Evolutionary conservation across 1,139 yeast genomes (phyloP), one percentile per base, ranked within the genome.

Genomic region (Entelexis paramagnoliae): DNA sequence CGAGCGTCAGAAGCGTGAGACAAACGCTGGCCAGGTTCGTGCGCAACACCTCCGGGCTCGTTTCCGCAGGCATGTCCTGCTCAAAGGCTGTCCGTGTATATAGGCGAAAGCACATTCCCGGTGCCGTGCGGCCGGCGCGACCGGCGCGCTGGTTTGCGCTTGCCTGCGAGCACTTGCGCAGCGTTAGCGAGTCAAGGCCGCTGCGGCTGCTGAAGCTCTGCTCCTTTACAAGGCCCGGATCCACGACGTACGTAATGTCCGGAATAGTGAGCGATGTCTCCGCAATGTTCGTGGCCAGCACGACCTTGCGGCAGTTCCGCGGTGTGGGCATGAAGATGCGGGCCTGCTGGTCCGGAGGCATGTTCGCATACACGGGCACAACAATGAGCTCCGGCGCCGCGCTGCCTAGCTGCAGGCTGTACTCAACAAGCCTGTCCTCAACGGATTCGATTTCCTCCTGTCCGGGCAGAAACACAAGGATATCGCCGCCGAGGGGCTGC

Each of bases 91-190:
- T 81, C 64, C 86, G 88, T 0, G 98, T 89, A 64, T 77, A 91
- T 24, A 93, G 69, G 47, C 98, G 68, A 64, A 82, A 93, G 64
- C 98, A 91, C 64, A 87, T 88, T 0, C 98, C 98, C 0, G 97
- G 95, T 0, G 95, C 95, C 6, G 88, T 85, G 71, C 98, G 80
- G 8, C 98, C 98, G 0, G 97, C 98, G 68, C 98, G 78, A 52
- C 98, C 98, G 1, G 96, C 93, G 56, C 99, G 72, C 68, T 91
- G 99, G 59, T 88, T 89, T 0, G 96, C 96, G 34, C 95, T 86
- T 0, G 98, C 98, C 56, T 83, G 76, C 0, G 97, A 89, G 59
- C 96, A 87, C 0, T 95, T 91, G 0, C 79, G 79, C 1, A 87
- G 88, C 14, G 83, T 82, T 55, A 93, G 72, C 54, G 87, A 81